A percentile compares a stretch with the other conserved stretches of the same genome.
Conservation (phyloP, 176 grass and related monocot genomes). For the Eleusine coracana region DNA sequence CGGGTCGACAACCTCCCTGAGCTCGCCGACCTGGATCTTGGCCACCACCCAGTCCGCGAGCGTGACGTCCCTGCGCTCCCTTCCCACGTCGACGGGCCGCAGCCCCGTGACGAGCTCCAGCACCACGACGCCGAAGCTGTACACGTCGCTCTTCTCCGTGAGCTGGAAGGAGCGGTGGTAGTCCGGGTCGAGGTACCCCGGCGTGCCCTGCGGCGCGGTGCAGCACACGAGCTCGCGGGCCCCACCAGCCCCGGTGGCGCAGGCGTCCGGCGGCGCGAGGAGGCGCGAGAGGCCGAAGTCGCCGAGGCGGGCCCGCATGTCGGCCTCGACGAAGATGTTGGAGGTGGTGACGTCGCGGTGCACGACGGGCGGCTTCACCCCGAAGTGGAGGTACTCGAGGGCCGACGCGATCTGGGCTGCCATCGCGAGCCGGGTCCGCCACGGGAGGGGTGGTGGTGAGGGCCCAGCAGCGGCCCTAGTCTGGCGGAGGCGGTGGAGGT, state of each 20-base stretch:
- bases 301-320: constrained; percentile 91
- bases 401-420: constrained; percentile 86
- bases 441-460: constrained; percentile 53
- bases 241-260: constrained; percentile 42
- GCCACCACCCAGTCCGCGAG: constrained; percentile 84
- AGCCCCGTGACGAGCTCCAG: constrained; percentile 91
- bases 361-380: constrained; percentile 83
- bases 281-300: constrained; percentile 95
- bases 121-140: constrained; percentile 97
- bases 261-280: constrained; percentile 63
- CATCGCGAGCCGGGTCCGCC: constrained; percentile 74
- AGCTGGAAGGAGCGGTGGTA: constrained; percentile 93
- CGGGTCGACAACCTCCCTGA: constrained; percentile 81
- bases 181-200: constrained; percentile 91
- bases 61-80: constrained; percentile 82
- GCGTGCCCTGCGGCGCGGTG: constrained; percentile 94
- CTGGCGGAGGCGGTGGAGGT: constrained; percentile 78
- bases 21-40: constrained; percentile 88
- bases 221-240: constrained; percentile 81
- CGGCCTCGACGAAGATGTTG: constrained; percentile 90
- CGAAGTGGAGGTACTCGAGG: constrained; percentile 94
- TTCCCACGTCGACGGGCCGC: constrained; percentile 72
- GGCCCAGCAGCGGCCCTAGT: background rate
- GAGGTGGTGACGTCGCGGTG: constrained; percentile 96
- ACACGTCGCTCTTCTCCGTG: constrained; percentile 97